Percentiles rank a stretch among this genome's conserved stretches.
These are phyloP conservation scores for Aphelidium insulamus DNA, from an alignment of 371 early-diverging fungal species.

Conservation along the genomic window DNA sequence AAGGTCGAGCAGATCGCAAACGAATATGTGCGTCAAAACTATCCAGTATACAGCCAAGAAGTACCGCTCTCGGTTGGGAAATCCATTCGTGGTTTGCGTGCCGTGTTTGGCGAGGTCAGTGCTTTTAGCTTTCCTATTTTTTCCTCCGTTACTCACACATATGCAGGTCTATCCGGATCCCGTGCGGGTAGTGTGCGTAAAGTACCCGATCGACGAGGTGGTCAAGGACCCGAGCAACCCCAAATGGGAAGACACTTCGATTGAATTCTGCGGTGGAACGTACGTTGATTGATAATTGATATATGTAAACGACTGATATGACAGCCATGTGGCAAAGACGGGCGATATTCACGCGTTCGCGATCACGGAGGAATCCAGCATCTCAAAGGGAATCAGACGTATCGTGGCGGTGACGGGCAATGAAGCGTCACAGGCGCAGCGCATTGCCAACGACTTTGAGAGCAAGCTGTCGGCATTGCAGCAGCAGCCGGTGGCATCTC, in stretches of 20 bases:
- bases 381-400: constrained; percentile 93
- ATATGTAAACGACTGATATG: no score
- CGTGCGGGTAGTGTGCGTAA: constrained; percentile 81
- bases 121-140: no score
- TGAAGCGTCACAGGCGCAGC: constrained; percentile 51
- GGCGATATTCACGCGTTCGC: constrained; percentile 73
- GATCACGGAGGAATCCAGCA: constrained; percentile 79
- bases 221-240: constrained; percentile 53
- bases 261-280: constrained; percentile 99
- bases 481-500: constrained; percentile 23
- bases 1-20: constrained; percentile 64
- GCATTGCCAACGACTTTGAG: constrained; percentile 36
- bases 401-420: constrained; percentile 92
- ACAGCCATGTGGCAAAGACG: constrained; percentile 71
- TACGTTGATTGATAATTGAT: constrained; percentile 6
- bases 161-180: constrained; percentile 94
- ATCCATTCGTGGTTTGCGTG: constrained; percentile 70
- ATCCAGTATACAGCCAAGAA: constrained; percentile 55
- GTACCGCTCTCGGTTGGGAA: constrained; percentile 61
- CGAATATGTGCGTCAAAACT: constrained; percentile 50
- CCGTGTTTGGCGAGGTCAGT: constrained; percentile 92
- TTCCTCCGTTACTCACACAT: no score
- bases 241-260: constrained; percentile 52
- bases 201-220: constrained; percentile 69
- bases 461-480: constrained; percentile 30